Evolutionary conservation across 2,329 filamentous ascomycete genomes (phyloP).

Genomic region (Gyromitra esculenta): DNA sequence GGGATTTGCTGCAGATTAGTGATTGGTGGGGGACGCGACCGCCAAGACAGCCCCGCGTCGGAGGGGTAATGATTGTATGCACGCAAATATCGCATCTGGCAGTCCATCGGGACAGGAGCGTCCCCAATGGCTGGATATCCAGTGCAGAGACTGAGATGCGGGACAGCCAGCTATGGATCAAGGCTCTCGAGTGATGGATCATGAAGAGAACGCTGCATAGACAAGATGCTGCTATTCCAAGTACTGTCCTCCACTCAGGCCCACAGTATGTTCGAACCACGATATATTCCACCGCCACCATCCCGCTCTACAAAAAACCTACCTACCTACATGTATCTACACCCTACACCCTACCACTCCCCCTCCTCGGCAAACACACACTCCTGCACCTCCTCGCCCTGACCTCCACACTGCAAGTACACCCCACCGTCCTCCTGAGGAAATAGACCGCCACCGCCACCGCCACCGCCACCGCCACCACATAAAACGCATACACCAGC

Average conservation of each 20-base stretch:
- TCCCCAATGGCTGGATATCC: background rate
- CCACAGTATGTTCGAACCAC: background rate
- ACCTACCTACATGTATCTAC: too few species aligned
- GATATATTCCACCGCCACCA: too few species aligned
- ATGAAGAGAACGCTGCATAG: background rate
- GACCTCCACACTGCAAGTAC: too few species aligned
- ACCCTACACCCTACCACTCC: too few species aligned
- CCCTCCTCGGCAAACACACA: too few species aligned
- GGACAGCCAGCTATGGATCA: background rate
- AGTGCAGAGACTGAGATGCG: background rate
- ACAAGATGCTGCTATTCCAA: background rate
- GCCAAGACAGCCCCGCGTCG: conserved; percentile 32
- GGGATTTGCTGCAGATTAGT: background rate
- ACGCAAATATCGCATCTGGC: background rate
- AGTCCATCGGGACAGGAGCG: background rate
- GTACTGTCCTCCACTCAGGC: background rate
- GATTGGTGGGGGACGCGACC: conserved; percentile 21
- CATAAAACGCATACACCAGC: too few species aligned
- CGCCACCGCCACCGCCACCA: too few species aligned
- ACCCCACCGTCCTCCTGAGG: too few species aligned
- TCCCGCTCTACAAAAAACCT: too few species aligned
- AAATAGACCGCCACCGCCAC: too few species aligned
- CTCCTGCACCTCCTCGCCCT: too few species aligned
- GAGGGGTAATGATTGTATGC: background rate
- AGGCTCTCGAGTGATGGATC: background rate